Percentiles rank a stretch among this genome's conserved stretches.
phyloP scores from a whole-genome alignment of 2,329 filamentous ascomycete species.

The Tympanopsis confertula region DNA sequence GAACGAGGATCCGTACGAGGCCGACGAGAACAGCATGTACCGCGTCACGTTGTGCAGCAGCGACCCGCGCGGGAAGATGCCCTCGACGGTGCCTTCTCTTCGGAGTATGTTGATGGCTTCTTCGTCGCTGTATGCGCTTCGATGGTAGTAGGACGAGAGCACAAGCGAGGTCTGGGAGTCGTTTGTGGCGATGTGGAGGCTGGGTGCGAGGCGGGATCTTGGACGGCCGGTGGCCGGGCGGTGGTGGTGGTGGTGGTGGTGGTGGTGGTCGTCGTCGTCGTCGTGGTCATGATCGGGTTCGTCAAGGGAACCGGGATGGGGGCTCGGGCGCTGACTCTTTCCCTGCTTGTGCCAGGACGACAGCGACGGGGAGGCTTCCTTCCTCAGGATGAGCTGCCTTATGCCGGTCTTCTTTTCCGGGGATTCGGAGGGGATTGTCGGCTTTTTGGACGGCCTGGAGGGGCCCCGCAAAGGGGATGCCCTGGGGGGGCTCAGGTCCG shows the following conservation, averaged over 20 bases:
- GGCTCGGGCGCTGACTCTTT: no score
- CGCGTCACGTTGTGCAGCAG: constrained; percentile 49
- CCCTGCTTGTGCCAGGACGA: no score
- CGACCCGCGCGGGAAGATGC: constrained; percentile 47
- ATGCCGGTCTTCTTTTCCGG: no score
- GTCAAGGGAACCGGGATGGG: no score
- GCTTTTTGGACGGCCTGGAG: no score
- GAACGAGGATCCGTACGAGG: constrained; percentile 53
- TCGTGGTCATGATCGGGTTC: no score
- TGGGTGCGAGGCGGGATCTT: constrained; percentile 25
- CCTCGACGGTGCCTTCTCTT: constrained; percentile 39
- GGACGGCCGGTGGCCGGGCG: constrained; percentile 9
- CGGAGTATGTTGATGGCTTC: constrained; percentile 35
- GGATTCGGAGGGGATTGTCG: no score
- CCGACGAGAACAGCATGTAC: constrained; percentile 57
- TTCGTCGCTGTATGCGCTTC: constrained; percentile 32
- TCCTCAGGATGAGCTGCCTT: no score
- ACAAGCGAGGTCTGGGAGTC: constrained; percentile 42
- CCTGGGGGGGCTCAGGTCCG: no score
- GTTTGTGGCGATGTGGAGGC: constrained; percentile 48
- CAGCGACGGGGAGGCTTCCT: no score
- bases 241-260: constrained; percentile 9
- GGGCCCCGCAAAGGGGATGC: no score
- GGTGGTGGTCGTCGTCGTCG: constrained; percentile 3
- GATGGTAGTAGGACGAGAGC: constrained; percentile 33